Evolutionary conservation across 1,139 yeast genomes (phyloP), one percentile per base, ranked within the genome.

Genomic region (Kurtzmaniella quercitrusa): DNA sequence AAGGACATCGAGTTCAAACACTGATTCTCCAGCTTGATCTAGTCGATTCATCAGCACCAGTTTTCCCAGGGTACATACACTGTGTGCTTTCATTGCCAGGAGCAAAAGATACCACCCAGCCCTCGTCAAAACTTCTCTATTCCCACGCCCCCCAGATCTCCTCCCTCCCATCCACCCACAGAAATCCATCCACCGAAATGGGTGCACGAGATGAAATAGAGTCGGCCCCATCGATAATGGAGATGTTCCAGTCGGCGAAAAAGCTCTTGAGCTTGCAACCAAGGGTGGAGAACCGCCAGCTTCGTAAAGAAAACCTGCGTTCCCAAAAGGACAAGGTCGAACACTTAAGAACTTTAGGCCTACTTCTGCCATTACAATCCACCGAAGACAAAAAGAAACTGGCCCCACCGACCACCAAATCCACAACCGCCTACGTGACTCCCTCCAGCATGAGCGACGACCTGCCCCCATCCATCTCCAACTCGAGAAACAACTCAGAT

Each of bases 241-340:
- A 73, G 52, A 65, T 73, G 40, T 69, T 71, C 49, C 57, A 62
- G 56, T 70, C 75, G 19, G 77, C 77, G 6, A 69, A 67, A 51
- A 67, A 66, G 49, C 58, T 73, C 38, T 56, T 72, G 41, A 55
- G 68, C 19, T 61, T 71, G 39, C 73, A 71, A 50, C 63, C 71
- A 19, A 53, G 78, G 43, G 70, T 71, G 38, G 73, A 68, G 47
- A 71, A 73, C 52, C 58, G 76, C 44, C 70, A 65, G 40, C 49
- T 66, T 19, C 59, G 78, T 38, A 68, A 68, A 48, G 67, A 66
- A 25, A 68, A 60, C 51, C 48, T 55, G 34, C 60, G 60, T 39
- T 41, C 53, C 18, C 68, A 63, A 48, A 49, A 55, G 39, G 44
- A 46, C 41, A 44, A 38, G 27, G 17, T 19, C 3, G 42, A 34